Conservation (phyloP, 1,284 basidiomycete species). For the Pterulicium gracile region DNA sequence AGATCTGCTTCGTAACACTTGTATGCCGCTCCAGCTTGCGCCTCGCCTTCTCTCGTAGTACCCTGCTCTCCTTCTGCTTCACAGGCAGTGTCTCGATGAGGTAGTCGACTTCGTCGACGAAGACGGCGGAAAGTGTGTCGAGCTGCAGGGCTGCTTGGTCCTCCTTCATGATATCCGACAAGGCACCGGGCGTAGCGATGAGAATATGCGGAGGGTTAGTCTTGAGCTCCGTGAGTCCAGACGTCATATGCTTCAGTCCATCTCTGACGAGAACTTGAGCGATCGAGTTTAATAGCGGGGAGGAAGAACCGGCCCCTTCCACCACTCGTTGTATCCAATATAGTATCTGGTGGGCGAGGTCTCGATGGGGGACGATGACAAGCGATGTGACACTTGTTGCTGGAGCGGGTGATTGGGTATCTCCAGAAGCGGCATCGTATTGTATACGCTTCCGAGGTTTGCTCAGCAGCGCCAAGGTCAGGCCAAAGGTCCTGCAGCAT, state of each 20-base stretch:
- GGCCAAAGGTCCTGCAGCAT: slow-evolving; percentile 51
- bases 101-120: slow-evolving; percentile 69
- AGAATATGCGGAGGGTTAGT: slow-evolving; percentile 50
- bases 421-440: slow-evolving; percentile 7
- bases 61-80: slow-evolving; percentile 25
- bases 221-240: slow-evolving; percentile 27
- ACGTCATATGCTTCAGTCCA: slow-evolving; percentile 21
- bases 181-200: slow-evolving; percentile 59
- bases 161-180: slow-evolving; percentile 41
- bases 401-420: slow-evolving; percentile 10
- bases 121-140: slow-evolving; percentile 38
- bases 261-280: slow-evolving; percentile 55
- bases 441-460: slow-evolving; percentile 27
- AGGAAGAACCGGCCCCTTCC: slow-evolving; percentile 15
- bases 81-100: slow-evolving; percentile 40
- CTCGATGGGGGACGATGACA: slow-evolving; percentile 64
- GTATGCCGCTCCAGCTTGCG: slow-evolving; percentile 39
- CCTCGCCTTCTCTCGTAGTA: slow-evolving; percentile 17
- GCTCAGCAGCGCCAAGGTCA: slow-evolving; percentile 53
- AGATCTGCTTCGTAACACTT: slow-evolving; percentile 43
- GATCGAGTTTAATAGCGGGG: slow-evolving; percentile 27
- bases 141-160: slow-evolving; percentile 34
- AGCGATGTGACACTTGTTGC: slow-evolving; percentile 33
- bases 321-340: slow-evolving; percentile 56
- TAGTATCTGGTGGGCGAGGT: slow-evolving; percentile 57